These are phyloP conservation scores for Cryptosporidium viatorum DNA, from an alignment of 169 alveolate species.

Conservation along the genomic window DNA sequence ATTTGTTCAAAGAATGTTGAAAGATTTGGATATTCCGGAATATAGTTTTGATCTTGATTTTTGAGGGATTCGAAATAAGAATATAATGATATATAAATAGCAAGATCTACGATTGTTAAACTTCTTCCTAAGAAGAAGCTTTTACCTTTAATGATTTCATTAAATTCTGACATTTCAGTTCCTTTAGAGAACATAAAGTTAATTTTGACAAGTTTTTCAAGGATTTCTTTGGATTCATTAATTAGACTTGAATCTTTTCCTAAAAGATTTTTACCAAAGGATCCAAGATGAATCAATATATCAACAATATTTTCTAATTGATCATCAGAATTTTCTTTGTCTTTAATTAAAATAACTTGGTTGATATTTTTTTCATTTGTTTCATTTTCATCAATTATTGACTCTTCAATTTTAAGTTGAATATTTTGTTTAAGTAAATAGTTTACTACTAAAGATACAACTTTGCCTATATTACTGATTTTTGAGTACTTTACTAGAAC, in stretches of 20 bases:
- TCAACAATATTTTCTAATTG: background rate
- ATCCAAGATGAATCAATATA: slow-evolving; percentile 35
- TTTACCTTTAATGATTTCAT: slow-evolving; percentile 24
- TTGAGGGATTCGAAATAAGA: slow-evolving; percentile 5
- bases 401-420: slow-evolving; percentile 6
- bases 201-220: background rate
- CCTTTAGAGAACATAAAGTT: background rate
- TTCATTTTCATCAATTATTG: background rate
- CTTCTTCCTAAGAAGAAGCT: slow-evolving; percentile 50
- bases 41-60: background rate
- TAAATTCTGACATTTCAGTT: background rate
- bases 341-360: background rate
- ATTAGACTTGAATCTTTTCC: slow-evolving; percentile 10
- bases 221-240: slow-evolving; percentile 23
- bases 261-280: background rate
- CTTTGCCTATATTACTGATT: background rate
- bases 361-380: background rate
- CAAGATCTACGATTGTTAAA: slow-evolving; percentile 36
- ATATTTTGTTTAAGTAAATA: slow-evolving; percentile 15
- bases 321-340: background rate
- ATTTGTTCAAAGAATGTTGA: slow-evolving; percentile 42
- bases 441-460: background rate
- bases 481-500: slow-evolving; percentile 21
- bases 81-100: slow-evolving; percentile 4
- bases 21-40: slow-evolving; percentile 15